Base-by-base conservation (phyloP, 2,329 filamentous ascomycete species). In the Penicillium italicum region DNA sequence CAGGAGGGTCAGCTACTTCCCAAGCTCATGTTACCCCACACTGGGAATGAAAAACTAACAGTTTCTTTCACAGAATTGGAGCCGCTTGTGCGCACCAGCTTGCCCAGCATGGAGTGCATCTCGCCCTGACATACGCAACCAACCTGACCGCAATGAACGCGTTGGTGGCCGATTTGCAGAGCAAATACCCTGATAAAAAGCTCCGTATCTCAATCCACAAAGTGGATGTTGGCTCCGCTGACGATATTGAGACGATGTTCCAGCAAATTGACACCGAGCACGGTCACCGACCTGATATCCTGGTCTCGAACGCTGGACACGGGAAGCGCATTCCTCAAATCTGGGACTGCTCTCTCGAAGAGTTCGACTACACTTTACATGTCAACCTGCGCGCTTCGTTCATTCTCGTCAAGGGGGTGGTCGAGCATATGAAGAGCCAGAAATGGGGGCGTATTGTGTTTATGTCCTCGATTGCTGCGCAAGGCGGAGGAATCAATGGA, bases 291-390 rank as follows among this genome's bases (percentile, higher is more conserved):
- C 83, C 84, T 0, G 83, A 88, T 63, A 87, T 89, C 22, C 74
- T 89, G 3, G 70, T 89, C 26, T 82, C 81, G 10, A 89, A 89
- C 64, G 86, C 86, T 1, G 86, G 85, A 0, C 80, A 86, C 60
- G 85, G 85, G 38, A 85, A 84, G 65, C 77, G 84, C n/a, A 81
- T 85, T 54, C 69, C 74, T 0, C 70, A 77, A 24, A 77, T 84
- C 45, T 75, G 79, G 65, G 84, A 87, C 55, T 86, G 88, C 57
- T 76, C 79, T 7, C 68, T 87, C 24, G 82, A 84, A 50, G 84
- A 88, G 66, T 88, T 85, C 66, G 85, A 88, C 65, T 75, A 82
- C 64, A 87, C 82, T 5, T 72, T 87, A 44, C 80, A 78, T 55
- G 78, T 87, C 55, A 88, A 88, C 66, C 74, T 86, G 40, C 77